These are phyloP conservation scores for Sporothrix dimorphospora DNA, from an alignment of 2,329 filamentous ascomycete genomes.

Conservation along the genomic window DNA sequence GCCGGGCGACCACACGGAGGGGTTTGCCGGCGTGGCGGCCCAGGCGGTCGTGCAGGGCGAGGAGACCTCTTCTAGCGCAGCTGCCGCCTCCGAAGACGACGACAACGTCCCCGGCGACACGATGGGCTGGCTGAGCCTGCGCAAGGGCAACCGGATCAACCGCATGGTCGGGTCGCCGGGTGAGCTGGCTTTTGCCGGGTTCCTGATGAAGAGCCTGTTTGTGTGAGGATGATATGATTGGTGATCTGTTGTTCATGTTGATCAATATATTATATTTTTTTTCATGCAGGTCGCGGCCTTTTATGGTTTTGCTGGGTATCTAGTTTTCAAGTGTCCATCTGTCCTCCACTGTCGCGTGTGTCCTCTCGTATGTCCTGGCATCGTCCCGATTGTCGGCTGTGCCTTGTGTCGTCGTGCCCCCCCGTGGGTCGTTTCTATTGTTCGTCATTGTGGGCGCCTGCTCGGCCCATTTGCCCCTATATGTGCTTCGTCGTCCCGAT, in stretches of 20 bases:
- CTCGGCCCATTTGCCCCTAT: slow-evolving; percentile 40
- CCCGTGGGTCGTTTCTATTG: neutral
- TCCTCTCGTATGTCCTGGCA: neutral
- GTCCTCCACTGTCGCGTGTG: neutral
- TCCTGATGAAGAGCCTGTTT: slow-evolving; percentile 69
- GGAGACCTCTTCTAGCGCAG: too few species aligned
- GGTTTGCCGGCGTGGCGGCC: neutral
- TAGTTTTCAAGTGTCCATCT: neutral
- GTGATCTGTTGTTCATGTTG: neutral
- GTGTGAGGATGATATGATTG: slow-evolving; percentile 45
- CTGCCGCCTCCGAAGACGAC: slow-evolving; percentile 35
- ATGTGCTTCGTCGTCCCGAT: slow-evolving; percentile 84
- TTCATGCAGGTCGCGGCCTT: neutral
- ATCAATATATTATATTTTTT: neutral
- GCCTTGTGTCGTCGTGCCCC: neutral
- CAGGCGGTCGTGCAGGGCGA: slow-evolving; percentile 37
- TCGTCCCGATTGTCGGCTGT: neutral
- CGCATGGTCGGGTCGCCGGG: slow-evolving; percentile 73
- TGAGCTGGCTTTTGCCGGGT: slow-evolving; percentile 65
- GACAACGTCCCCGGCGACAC: slow-evolving; percentile 69
- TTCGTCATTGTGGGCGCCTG: neutral
- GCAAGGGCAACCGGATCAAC: slow-evolving; percentile 78
- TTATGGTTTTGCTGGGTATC: slow-evolving; percentile 26
- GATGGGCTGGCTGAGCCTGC: slow-evolving; percentile 72
- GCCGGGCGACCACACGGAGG: slow-evolving; percentile 45